phyloP scores from a whole-genome alignment of 176 grass and related monocot species.

The Triticum aestivum region DNA sequence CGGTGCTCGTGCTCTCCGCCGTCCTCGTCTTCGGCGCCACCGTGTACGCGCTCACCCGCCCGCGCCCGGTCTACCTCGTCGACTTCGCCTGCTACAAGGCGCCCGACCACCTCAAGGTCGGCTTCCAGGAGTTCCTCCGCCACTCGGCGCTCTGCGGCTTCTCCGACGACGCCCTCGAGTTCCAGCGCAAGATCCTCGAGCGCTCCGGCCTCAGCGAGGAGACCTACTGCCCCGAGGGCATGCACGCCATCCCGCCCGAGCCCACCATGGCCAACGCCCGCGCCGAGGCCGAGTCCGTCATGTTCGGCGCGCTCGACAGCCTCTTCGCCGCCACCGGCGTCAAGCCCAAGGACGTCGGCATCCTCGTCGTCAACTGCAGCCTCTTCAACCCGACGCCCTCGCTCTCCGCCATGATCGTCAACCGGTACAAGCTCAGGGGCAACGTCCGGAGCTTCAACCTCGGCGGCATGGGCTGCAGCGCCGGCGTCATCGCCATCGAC shows the following conservation, averaged over 20 bases:
- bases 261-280: constrained; percentile 83
- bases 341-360: constrained; percentile 73
- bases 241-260: constrained; percentile 60
- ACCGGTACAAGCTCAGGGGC: constrained; percentile 80
- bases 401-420: constrained; percentile 91
- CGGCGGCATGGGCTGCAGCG: constrained; percentile 92
- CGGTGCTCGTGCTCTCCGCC: constrained; percentile 73
- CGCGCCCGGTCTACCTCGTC: constrained; percentile 73
- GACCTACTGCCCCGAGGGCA: constrained; percentile 68
- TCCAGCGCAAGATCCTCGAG: constrained; percentile 96
- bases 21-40: constrained; percentile 88
- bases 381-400: constrained; percentile 90
- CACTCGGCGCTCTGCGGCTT: constrained; percentile 68
- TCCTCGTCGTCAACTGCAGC: constrained; percentile 92
- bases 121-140: constrained; percentile 57
- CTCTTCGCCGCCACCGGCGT: constrained; percentile 65
- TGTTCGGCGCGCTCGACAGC: constrained; percentile 72
- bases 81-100: constrained; percentile 89
- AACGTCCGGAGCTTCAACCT: constrained; percentile 88
- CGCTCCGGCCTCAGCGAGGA: constrained; percentile 92
- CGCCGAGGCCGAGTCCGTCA: constrained; percentile 75
- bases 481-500: constrained; percentile 75
- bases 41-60: constrained; percentile 74
- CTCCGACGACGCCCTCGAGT: constrained; percentile 66
- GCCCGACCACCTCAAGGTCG: constrained; percentile 48